Base-by-base conservation (phyloP, 352 stramenopile genomes). In the Pythium oligandrum region DNA sequence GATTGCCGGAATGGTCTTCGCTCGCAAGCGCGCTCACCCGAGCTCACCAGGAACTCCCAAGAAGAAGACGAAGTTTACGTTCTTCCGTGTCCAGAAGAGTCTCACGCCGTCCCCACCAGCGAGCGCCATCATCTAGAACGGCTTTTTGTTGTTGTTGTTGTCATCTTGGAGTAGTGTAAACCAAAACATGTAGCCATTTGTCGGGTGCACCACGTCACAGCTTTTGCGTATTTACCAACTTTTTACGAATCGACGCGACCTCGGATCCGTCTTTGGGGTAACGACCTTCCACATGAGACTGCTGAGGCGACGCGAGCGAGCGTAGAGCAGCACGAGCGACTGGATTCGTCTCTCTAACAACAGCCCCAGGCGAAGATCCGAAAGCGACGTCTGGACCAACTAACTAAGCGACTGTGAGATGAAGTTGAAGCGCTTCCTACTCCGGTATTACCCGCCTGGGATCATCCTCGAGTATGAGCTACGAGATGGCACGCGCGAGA, bases 401-500 rank as follows among this genome's bases (percentile, higher is more conserved):
- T 26, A 26, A 26, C 17, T 26, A 26, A 26, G 17, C 17, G 17
- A 26, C 17, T 26, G 17, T 26, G 50, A 40, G 47, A 98, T 98
- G 94, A 98, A 98, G 75, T 78, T 98, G 32, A 97, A 97, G 74
- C 75, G 93, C 42, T 98, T 98, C 62, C 63, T 98, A 59, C 71
- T 98, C 57, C 74, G 94, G 49, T 98, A 98, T 71, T 98, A 98
- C 61, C 93, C 94, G 53, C 93, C 93, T 36, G 88, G 93, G 7
- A 97, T 98, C 68, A 97, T 98, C 58, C 79, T 98, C 56, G 94
- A 98, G 71, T 98, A 98, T 67, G 93, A 98, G 61, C 64, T 96
- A 38, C 80, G 90, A 39, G 93, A 98, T 68, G 91, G 88, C 61
- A 96, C 86, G 32, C 72, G 87, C 49, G 88, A 96, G 59, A 96